Conservation (phyloP, 2,329 filamentous ascomycete species). For the Hymenoscyphus infarciens region DNA sequence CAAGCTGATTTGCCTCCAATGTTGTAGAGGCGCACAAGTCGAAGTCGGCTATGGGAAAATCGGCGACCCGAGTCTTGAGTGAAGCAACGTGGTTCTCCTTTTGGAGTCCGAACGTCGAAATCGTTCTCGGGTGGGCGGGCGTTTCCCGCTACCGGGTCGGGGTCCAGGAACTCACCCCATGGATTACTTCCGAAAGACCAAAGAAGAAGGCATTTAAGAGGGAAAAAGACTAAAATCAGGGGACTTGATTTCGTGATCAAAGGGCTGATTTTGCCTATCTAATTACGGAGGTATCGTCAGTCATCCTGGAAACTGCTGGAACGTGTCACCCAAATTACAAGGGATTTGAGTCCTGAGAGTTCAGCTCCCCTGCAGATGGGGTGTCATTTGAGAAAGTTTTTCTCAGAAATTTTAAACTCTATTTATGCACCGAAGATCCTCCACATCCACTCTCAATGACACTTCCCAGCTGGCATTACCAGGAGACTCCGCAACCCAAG, state of each 20-base stretch:
- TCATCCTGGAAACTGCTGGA: neutral
- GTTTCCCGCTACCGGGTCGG: neutral
- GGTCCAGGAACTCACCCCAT: neutral
- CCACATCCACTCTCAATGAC: conserved; percentile 6
- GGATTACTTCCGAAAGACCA: neutral
- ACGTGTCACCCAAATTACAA: neutral
- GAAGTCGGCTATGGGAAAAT: too few species aligned
- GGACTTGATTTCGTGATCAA: neutral
- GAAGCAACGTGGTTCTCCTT: too few species aligned
- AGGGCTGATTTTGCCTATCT: neutral
- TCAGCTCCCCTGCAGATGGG: neutral
- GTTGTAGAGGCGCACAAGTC: too few species aligned
- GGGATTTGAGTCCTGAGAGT: neutral
- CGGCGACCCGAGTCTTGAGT: too few species aligned
- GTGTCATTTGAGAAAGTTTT: conserved; percentile 3
- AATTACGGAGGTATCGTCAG: neutral
- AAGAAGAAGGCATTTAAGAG: neutral
- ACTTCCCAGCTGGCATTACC: neutral
- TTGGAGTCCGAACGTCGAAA: too few species aligned
- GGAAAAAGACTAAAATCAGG: neutral
- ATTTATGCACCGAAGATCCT: conserved; percentile 8
- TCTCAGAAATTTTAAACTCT: neutral
- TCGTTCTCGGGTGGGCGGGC: neutral
- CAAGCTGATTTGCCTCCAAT: too few species aligned
- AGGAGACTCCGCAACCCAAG: too few species aligned